Base-by-base conservation (phyloP, 805 yeast genomes). In the Saturnispora ahearnii region DNA sequence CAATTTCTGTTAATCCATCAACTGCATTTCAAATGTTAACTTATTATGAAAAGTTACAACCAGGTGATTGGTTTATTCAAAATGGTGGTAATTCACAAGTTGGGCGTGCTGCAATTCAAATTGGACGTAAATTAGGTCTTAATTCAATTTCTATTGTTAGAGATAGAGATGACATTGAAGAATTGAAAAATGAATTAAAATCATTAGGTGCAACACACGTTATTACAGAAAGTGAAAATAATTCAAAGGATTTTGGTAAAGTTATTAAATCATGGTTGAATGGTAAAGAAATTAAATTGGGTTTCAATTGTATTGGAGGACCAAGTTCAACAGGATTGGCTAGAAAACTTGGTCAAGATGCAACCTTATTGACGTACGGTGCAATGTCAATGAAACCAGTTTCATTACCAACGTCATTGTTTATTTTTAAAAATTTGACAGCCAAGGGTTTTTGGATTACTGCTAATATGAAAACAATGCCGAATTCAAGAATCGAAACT, bases 361-460 rank as follows among this genome's bases (percentile, higher is more conserved):
- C 93, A 1, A 76, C 81, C 44, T 70, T 93, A 73, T 78, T 89
- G 57, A 88, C 98, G 1, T 93, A 93, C 62, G 99, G 99, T 32
- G 98, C 96, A 36, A 93, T 93, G 99, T 87, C 97, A 3, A 81
- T 83, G 73, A 90, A 87, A 68, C 99, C 99, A 2, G 95, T 93
- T 10, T 77, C 79, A n/a, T 67, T 93, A 50, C 96, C 98, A 37
- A 88, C 96, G 1, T 79, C 95, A 0, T 70, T 87, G 52, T 87
- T 87, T 62, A 90, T 93, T 55, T 93, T 93, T 73, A 93, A 91
- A 67, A 85, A 90, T 61, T 67, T 93, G 50, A 81, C 84, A 5
- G 81, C 89, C 48, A 77, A 81, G 29, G 99, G 99, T 0, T 93
- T 86, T 70, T 93, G 99, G 99, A 81, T 89, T 51, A 85, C 96